Evolutionary conservation across 495 filamentous ascomycete genomes (phyloP), one percentile per base, ranked within the genome.

Genomic region (Talaromyces adpressus): DNA sequence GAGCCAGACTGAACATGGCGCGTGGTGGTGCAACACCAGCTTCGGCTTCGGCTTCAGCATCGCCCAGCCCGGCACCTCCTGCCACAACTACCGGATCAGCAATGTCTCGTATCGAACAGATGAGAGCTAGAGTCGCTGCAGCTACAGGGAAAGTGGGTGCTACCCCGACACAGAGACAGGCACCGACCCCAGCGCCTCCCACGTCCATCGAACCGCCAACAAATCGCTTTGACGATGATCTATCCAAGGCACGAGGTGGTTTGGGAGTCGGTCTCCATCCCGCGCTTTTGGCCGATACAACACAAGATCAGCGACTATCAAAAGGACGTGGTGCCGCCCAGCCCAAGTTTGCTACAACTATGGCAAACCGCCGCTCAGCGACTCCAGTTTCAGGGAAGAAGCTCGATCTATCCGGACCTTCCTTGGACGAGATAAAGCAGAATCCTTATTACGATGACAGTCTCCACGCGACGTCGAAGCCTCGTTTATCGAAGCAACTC

Each of bases 221-320:
- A 25, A 68, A 70, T 29, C 75, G 75, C 62, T 83, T 84, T 34
- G 82, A 85, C 64, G 77, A 79, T 23, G 71, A 76, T 30, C 62
- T 74, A 8, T 76, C 78, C 12, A 77, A 78, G 61, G 87, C 82
- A 61, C 79, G 84, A 66, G 90, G 93, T 64, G 93, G 93, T 29
- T 76, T 98, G 32, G 93, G 93, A 69, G 90, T 94, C 22, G 92
- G 91, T 58, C 83, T 98, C 59, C 93, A 98, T 70, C 93, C 93
- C 20, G 90, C 91, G 29, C 71, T 91, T 29, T 82, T 98, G 59
- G 88, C 89, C 53, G 92, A 96, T 70, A 78, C 85, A 25, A 82
- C 81, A 20, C 82, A 87, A 59, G 79, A 83, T 61, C 83, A 81
- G 62, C 88, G 85, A 61, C 82, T 89, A 6, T 75, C 77, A 2